phyloP scores from a whole-genome alignment of 176 grass and related monocot genomes.

The Carex littledalei region DNA sequence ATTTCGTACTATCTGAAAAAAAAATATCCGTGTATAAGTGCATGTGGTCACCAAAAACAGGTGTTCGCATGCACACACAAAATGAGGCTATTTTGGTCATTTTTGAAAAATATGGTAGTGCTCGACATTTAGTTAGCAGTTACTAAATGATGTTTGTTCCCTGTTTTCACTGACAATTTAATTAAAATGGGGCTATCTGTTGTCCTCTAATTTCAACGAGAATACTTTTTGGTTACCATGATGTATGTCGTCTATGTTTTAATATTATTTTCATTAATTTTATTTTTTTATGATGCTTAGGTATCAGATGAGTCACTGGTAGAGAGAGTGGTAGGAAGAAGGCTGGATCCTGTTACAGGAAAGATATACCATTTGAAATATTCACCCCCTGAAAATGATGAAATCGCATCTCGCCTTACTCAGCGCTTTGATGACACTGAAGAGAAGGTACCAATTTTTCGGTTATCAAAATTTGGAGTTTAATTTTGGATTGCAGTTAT shows the following conservation, averaged over 20 bases:
- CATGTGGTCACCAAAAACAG: not conserved
- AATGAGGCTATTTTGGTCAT: not conserved
- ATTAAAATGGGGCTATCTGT: not conserved
- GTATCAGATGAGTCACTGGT: slow-evolving; percentile 77
- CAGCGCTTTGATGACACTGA: slow-evolving; percentile 95
- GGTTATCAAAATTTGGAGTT: not conserved
- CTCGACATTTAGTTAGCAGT: not conserved
- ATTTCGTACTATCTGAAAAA: not conserved
- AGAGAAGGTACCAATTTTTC: slow-evolving; percentile 67
- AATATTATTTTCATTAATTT: not conserved
- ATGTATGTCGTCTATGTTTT: not conserved
- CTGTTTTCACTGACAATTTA: not conserved
- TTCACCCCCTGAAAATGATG: slow-evolving; percentile 92
- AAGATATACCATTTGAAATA: slow-evolving; percentile 98
- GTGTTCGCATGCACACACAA: not conserved
- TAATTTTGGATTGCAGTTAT: not conserved
- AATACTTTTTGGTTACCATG: not conserved
- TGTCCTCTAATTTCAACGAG: not conserved
- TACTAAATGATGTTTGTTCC: not conserved
- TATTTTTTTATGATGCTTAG: slow-evolving; percentile 22
- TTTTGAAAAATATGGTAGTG: not conserved
- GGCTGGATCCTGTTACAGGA: slow-evolving; percentile 77
- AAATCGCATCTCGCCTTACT: slow-evolving; percentile 83
- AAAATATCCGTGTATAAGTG: not conserved
- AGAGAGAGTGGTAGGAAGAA: slow-evolving; percentile 91